Base-by-base conservation (phyloP, 2,329 filamentous ascomycete genomes). In the Ophiocordyceps camponoti-floridani region DNA sequence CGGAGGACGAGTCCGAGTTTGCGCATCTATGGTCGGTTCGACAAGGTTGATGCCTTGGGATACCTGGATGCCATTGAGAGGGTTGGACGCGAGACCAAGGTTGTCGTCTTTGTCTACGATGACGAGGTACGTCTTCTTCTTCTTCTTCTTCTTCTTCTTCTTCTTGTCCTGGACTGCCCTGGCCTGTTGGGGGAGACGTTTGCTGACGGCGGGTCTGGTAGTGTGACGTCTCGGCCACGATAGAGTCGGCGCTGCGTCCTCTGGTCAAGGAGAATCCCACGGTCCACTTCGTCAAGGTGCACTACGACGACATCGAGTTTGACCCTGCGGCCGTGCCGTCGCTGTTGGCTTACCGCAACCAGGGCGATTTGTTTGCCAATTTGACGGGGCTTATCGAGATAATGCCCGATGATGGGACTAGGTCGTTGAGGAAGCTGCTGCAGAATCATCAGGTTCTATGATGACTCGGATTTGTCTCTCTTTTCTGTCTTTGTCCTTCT, bases 11-110 rank as follows among this genome's bases (percentile, higher is more conserved):
- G 81, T 59, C 85, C 86, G 1, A 87, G 81, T 53, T 75, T 82
- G 50, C 70, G 84, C 51, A 70, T 81, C 47, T 96, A 83, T 58
- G 91, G 91, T 19, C 75, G 73, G 12, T 67, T 96, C 49, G 82
- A 88, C 49, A 73, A 77, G 47, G 91, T 96, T 1, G 88, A 96
- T 66, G 89, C 86, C 8, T 69, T 82, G 50, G 91, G 88, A 16
- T 98, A 94, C 56, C 73, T 98, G n/a, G 88, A 96, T 61, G 88
- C 89, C 45, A 86, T 96, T 53, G 91, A 98, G 65, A 91, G 86
- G 63, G 85, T 89, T 4, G 71, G 78, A 37, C 65, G 79, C 42
- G 84, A 89, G 42, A 89, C 85, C 0, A 74, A 83, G 4, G 88
- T 96, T 2, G 82, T 95, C 2, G 91, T 98, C 27, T 93, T 89